Base-by-base conservation (phyloP, 306 rosid genomes). In the Oemleria cerasiformis region DNA sequence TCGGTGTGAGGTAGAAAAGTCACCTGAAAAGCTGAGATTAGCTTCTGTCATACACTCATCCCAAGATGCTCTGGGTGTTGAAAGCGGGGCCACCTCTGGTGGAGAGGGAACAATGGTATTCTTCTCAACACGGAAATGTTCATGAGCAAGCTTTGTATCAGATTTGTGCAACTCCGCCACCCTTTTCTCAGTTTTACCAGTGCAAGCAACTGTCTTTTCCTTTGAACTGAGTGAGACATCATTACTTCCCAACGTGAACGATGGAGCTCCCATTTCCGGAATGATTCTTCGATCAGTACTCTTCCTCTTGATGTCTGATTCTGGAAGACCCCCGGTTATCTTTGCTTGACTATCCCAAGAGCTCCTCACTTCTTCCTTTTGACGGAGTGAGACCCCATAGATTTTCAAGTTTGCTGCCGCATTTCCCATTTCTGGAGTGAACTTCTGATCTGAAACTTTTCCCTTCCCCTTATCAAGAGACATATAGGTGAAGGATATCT, bases 11-110 rank as follows among this genome's bases (percentile, higher is more conserved):
- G 80, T 79, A 76, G 81, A 81, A 70, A 86, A 82, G 65, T 67
- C 51, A 34, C 71, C 87, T 60, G 97, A 86, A 66, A 75, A 75
- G 44, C 82, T 72, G 67, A 85, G 78, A 74, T 74, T 84, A 77
- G 87, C 78, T 19, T 84, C 89, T 53, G 67, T 64, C 55, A 77
- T 13, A 45, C 19, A 54, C 53, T 85, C 85, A 38, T 87, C 86
- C 59, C 58, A 50, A 55, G 83, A 84, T 14, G 57, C 65, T 82
- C 80, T 77, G 56, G 72, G 73, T 42, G 58, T 71, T 71, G 87
- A 74, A 21, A 51, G 77, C 61, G 66, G 79, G 72, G 51, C 69
- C 39, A 42, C 78, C 51, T 82, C 85, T 19, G 87, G 88, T n/a
- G 68, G 84, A 67, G 82, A 93, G 62, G 83, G 74, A 61, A 79